A percentile compares a stretch with the other conserved stretches of the same genome.
phyloP scores from a whole-genome alignment of 495 filamentous ascomycete genomes.

The Penicillium canescens region DNA sequence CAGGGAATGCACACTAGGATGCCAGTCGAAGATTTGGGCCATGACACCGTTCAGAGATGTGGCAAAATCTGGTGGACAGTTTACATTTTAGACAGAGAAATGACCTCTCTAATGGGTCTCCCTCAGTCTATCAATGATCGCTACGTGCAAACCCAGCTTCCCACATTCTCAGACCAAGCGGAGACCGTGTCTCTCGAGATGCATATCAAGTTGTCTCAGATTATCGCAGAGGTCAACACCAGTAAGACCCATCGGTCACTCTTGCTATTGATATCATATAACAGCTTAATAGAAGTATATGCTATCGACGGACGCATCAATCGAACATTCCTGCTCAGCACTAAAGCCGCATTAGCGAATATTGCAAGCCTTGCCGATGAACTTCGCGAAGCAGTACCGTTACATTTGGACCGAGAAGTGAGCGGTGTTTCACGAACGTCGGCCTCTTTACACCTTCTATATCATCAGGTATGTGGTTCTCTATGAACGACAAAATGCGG shows the following conservation, averaged over 20 bases:
- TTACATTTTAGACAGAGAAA: slow-evolving; percentile 45
- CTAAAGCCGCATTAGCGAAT: slow-evolving; percentile 39
- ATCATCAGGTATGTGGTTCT: slow-evolving; percentile 37
- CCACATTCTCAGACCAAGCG: slow-evolving; percentile 30
- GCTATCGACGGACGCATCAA: slow-evolving; percentile 44
- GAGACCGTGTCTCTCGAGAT: slow-evolving; percentile 37
- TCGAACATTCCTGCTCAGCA: slow-evolving; percentile 38
- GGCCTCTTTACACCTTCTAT: slow-evolving; percentile 44
- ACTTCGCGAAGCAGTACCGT: slow-evolving; percentile 30
- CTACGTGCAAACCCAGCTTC: slow-evolving; percentile 37
- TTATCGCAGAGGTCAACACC: slow-evolving; percentile 41
- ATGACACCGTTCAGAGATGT: slow-evolving; percentile 34
- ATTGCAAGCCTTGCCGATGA: slow-evolving; percentile 40
- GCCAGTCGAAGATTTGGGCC: slow-evolving; percentile 34
- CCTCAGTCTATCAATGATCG: slow-evolving; percentile 40
- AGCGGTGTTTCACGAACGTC: slow-evolving; percentile 41
- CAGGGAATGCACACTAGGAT: slow-evolving; percentile 48
- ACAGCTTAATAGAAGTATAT: slow-evolving; percentile 36
- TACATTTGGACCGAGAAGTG: slow-evolving; percentile 32
- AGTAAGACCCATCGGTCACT: slow-evolving; percentile 23
- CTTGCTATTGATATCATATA: not conserved
- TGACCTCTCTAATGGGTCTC: slow-evolving; percentile 46
- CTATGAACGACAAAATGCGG: not conserved
- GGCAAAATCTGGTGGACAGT: slow-evolving; percentile 49
- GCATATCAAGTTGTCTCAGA: slow-evolving; percentile 43